Evolutionary conservation across 257 asterid species (phyloP).

Genomic region (Penstemon eatonii): DNA sequence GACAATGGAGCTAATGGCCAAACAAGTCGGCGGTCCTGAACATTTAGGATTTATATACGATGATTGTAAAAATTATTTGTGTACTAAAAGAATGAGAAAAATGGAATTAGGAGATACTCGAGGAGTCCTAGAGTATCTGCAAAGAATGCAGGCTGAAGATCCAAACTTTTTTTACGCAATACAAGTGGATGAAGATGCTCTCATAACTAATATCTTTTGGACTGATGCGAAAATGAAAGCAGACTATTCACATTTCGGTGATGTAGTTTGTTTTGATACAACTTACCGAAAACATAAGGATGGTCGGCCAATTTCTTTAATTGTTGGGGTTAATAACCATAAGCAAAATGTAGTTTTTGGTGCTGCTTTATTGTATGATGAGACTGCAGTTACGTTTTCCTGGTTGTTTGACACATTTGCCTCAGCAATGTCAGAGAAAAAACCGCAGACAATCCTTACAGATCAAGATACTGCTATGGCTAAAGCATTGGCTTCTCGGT

Average conservation of each 20-base stretch:
- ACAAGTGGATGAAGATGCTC: not conserved
- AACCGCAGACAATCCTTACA: slow-evolving; percentile 3
- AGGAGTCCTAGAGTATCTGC: slow-evolving; percentile 2
- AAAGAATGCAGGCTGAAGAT: not conserved
- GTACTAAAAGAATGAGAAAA: not conserved
- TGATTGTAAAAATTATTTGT: too few relatives aligned
- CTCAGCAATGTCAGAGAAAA: slow-evolving; percentile 14
- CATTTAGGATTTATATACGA: too few relatives aligned
- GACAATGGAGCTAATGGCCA: too few relatives aligned
- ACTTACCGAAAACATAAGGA: not conserved
- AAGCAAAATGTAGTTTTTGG: slow-evolving; percentile 19
- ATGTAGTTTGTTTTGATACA: not conserved
- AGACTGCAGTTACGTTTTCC: slow-evolving; percentile 6
- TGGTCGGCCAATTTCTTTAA: not conserved
- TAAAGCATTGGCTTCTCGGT: not conserved
- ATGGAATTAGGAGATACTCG: not conserved
- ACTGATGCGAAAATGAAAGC: too few relatives aligned
- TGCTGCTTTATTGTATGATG: slow-evolving; percentile 21
- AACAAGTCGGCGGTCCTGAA: too few relatives aligned
- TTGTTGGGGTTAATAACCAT: slow-evolving; percentile 26
- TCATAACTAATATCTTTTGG: not conserved
- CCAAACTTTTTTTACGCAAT: slow-evolving; percentile 2
- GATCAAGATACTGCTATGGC: slow-evolving; percentile 11
- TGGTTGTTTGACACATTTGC: slow-evolving; percentile 22
- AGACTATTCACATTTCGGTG: too few relatives aligned